These are phyloP conservation scores for Solanum habrochaites DNA, from an alignment of 257 asterid species.

Conservation along the genomic window DNA sequence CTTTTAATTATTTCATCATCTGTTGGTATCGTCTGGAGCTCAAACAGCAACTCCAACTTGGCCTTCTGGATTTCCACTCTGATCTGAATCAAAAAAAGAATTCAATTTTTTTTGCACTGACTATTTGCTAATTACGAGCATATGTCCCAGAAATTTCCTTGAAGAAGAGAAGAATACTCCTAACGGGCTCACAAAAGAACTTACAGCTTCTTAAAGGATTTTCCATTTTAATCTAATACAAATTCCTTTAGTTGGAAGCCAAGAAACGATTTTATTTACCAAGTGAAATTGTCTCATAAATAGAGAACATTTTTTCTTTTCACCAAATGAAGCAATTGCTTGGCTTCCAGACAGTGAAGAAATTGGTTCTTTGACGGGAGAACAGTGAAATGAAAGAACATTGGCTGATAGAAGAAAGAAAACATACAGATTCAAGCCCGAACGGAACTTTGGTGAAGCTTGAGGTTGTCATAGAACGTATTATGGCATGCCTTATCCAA, in stretches of 20 bases:
- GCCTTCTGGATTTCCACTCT: constrained; percentile 63
- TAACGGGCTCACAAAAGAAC: background rate
- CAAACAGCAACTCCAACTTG: constrained; percentile 50
- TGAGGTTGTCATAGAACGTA: constrained; percentile 82
- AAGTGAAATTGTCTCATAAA: background rate
- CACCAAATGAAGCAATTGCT: background rate
- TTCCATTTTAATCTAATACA: background rate
- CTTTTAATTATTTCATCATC: constrained; percentile 48
- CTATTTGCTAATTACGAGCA: background rate
- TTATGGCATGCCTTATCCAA: constrained; percentile 87
- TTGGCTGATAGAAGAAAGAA: background rate
- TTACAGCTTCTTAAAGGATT: background rate
- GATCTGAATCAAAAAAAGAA: constrained; percentile 30
- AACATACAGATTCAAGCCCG: constrained; percentile 86
- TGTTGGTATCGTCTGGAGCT: constrained; percentile 57
- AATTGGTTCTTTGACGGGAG: background rate
- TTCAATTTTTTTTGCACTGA: background rate
- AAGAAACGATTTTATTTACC: background rate
- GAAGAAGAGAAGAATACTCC: background rate
- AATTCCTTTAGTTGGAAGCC: background rate
- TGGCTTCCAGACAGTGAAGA: background rate
- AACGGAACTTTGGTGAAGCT: constrained; percentile 91
- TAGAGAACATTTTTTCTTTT: background rate
- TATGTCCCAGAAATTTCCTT: background rate
- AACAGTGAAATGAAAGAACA: background rate